A percentile compares a stretch with the other conserved stretches of the same genome.
phyloP scores from a whole-genome alignment of 129 eudicot species.

The Mikania micrantha region DNA sequence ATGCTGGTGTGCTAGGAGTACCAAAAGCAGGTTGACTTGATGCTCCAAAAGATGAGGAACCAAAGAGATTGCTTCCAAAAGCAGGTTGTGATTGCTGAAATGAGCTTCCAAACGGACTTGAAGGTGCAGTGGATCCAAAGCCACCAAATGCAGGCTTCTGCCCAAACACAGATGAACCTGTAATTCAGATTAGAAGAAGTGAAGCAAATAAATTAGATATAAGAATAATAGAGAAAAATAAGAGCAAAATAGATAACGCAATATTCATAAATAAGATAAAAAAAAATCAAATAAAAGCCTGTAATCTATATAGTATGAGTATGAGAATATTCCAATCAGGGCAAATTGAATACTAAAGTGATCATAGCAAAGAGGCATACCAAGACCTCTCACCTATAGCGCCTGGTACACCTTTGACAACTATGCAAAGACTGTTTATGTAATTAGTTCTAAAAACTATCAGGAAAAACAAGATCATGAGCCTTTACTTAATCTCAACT shows the following conservation, averaged over 20 bases:
- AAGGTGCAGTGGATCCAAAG: conserved; percentile 61
- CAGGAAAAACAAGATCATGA: background rate
- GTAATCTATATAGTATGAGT: background rate
- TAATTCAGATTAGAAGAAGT: background rate
- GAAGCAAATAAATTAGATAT: background rate
- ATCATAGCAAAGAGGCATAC: background rate
- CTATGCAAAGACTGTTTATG: too few relatives aligned
- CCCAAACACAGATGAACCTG: conserved; percentile 76
- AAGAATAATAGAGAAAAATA: background rate
- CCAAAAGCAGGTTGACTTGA: conserved; percentile 69
- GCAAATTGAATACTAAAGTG: background rate
- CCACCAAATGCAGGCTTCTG: conserved; percentile 94
- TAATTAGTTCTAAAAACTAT: too few relatives aligned
- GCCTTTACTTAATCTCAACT: background rate
- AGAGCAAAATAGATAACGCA: background rate
- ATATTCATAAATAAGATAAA: background rate
- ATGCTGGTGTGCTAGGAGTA: conserved; percentile 45
- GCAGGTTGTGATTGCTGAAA: conserved; percentile 87
- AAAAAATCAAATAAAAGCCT: background rate
- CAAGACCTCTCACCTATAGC: too few relatives aligned
- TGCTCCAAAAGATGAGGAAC: conserved; percentile 71
- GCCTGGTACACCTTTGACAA: too few relatives aligned
- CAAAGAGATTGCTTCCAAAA: conserved; percentile 67
- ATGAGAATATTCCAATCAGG: background rate
- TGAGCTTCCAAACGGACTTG: conserved; percentile 85